Evolutionary conservation across 116 monocot genomes (phyloP), one percentile per base, ranked within the genome.

Genomic region (Papilionanthe hybrid): DNA sequence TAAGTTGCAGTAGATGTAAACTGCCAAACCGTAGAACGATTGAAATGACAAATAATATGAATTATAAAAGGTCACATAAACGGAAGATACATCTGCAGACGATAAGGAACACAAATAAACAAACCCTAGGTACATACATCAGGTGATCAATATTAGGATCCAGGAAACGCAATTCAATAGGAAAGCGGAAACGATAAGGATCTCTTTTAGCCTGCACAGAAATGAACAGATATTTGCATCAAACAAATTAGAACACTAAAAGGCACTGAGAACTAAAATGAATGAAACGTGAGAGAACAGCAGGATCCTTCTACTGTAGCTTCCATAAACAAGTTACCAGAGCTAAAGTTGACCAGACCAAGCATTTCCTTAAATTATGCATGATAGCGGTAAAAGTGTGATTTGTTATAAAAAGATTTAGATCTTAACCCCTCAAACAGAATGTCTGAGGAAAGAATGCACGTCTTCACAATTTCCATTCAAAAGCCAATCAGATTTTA

Each of bases 81-180:
- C 15, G 30, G 25, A 49, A 79, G 19, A 72, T 17, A 27, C 44
- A 42, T 45, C 60, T 28, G 23, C 49, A 42, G 15, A 66, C 7
- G 1, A 42, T 47, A 11, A 41, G 44, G 28, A n/a, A 43, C 44
- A 43, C 19, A 73, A 71, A 73, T 43, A 44, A 55, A 69, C 55
- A 27, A 79, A 72, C n/a, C 11, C 9, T 1, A n/a, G 42, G n/a
- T 73, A 86, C 93, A 55, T 86, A 96, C 96, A 96, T 90, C 66
- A 96, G 96, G 77, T 96, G 96, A 88, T 96, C 96, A 82, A 96
- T 91, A 78, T 96, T 94, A 72, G 96, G 96, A 76, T 89, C 55
- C 65, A 96, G 88, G 55, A 96, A 86, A 55, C 92, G 96, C 94
- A 96, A 90, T 84, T 96, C 96, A 85, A 94, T 87, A 55, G 96